Percentiles rank a stretch among this genome's conserved stretches.
Evolutionary conservation across 2,329 filamentous ascomycete genomes (phyloP).

Genomic region (Penicillium sp.): DNA sequence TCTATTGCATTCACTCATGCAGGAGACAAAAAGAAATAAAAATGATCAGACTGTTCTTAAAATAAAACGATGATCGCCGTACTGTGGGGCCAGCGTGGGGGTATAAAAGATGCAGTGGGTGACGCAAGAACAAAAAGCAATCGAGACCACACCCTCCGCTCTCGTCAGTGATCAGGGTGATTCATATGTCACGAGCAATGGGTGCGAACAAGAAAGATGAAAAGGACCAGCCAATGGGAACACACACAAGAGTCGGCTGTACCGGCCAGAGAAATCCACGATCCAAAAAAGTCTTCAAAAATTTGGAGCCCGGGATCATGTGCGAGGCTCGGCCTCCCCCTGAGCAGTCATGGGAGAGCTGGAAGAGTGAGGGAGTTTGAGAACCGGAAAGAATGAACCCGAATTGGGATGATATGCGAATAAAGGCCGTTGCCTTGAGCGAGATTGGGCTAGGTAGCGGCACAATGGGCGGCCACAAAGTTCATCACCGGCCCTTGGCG

Average conservation of each 20-base stretch:
- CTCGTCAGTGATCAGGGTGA: neutral
- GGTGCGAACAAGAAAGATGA: neutral
- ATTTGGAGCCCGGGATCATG: too few relatives aligned
- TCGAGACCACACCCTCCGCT: neutral
- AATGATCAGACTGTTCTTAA: constrained; percentile 2
- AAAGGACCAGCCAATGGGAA: neutral
- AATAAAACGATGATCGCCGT: constrained; percentile 3
- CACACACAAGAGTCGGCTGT: too few relatives aligned
- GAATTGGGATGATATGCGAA: too few relatives aligned
- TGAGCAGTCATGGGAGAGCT: too few relatives aligned
- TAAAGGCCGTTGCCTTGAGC: too few relatives aligned
- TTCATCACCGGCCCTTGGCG: constrained; percentile 24
- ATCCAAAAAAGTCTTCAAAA: too few relatives aligned
- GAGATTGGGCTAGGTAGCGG: too few relatives aligned
- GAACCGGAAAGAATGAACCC: too few relatives aligned
- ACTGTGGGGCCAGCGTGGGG: constrained; percentile 13
- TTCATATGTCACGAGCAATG: neutral
- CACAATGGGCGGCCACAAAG: neutral
- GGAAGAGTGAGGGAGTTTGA: too few relatives aligned
- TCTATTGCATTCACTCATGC: constrained; percentile 1
- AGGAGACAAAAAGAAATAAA: too few relatives aligned
- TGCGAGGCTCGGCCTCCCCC: too few relatives aligned
- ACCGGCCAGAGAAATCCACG: too few relatives aligned
- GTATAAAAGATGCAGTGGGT: constrained; percentile 21
- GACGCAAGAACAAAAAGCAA: constrained; percentile 7